phyloP scores from a whole-genome alignment of 2,329 filamentous ascomycete species.

The Aspergillus awamori region DNA sequence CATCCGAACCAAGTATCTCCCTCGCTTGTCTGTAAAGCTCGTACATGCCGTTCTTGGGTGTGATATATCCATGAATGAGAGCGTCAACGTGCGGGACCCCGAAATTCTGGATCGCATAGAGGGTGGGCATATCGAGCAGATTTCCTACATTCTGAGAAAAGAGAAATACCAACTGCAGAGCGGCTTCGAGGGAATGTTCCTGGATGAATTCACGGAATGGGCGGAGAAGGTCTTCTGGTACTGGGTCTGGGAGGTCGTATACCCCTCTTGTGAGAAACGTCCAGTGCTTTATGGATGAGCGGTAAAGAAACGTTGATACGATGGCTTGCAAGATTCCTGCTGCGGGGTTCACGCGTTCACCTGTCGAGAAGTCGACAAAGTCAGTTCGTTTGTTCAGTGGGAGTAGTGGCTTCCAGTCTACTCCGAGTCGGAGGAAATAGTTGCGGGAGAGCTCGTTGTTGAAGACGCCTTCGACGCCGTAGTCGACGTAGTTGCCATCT shows the following conservation, averaged over 20 bases:
- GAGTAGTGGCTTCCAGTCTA: conserved; percentile 22
- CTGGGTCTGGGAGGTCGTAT: conserved; percentile 44
- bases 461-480: conserved; percentile 37
- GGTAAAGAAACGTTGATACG: conserved; percentile 12
- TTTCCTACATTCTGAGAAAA: conserved; percentile 19
- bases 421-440: conserved; percentile 34
- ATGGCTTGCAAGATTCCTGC: conserved; percentile 1
- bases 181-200: conserved; percentile 13
- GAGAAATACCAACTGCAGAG: conserved; percentile 7
- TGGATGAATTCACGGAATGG: conserved; percentile 25
- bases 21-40: conserved; percentile 28
- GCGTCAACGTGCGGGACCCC: conserved; percentile 23
- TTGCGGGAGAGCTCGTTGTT: conserved; percentile 34
- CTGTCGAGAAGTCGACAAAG: conserved; percentile 34
- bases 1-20: conserved; percentile 26
- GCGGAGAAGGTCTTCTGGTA: conserved; percentile 21
- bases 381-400: conserved; percentile 21
- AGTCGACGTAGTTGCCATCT: conserved; percentile 35
- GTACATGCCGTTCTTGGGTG: conserved; percentile 21
- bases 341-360: conserved; percentile 17
- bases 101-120: conserved; percentile 17
- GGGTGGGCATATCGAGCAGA: conserved; percentile 14
- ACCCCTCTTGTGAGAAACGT: conserved; percentile 10
- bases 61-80: conserved; percentile 20
- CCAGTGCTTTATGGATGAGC: conserved; percentile 17